Conservation (phyloP, 176 grass and related monocot genomes). For the Ampelocalamus luodianensis region DNA sequence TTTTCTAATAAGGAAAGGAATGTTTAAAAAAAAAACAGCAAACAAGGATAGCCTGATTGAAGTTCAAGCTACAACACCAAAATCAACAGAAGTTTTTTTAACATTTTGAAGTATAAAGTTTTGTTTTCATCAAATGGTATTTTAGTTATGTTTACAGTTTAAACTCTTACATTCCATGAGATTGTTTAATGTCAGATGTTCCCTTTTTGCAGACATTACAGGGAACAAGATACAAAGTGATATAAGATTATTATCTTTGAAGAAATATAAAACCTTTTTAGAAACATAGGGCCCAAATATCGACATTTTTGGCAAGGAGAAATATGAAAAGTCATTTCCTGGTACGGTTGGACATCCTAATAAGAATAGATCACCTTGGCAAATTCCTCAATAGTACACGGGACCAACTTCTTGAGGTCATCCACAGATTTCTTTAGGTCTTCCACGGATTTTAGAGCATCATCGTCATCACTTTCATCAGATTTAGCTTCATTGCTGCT, state of each 20-base stretch:
- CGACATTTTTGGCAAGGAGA: background rate
- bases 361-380: constrained; percentile 59
- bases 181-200: background rate
- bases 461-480: constrained; percentile 79
- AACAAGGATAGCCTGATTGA: background rate
- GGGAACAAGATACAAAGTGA: background rate
- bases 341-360: background rate
- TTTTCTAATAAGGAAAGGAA: constrained; percentile 24
- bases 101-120: constrained; percentile 6
- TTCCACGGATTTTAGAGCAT: constrained; percentile 68
- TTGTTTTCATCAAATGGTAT: background rate
- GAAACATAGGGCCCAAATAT: background rate
- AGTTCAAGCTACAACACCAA: constrained; percentile 26
- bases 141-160: constrained; percentile 1
- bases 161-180: constrained; percentile 9
- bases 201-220: constrained; percentile 23
- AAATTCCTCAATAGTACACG: constrained; percentile 72
- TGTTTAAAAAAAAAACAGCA: background rate
- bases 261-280: background rate
- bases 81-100: constrained; percentile 12
- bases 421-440: constrained; percentile 70
- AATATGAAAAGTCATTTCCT: constrained; percentile 15
- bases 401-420: constrained; percentile 68
- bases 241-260: constrained; percentile 6
- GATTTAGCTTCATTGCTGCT: constrained; percentile 68